These are phyloP conservation scores for Articulospora tetracladia DNA, from an alignment of 495 filamentous ascomycete species.

Conservation along the genomic window DNA sequence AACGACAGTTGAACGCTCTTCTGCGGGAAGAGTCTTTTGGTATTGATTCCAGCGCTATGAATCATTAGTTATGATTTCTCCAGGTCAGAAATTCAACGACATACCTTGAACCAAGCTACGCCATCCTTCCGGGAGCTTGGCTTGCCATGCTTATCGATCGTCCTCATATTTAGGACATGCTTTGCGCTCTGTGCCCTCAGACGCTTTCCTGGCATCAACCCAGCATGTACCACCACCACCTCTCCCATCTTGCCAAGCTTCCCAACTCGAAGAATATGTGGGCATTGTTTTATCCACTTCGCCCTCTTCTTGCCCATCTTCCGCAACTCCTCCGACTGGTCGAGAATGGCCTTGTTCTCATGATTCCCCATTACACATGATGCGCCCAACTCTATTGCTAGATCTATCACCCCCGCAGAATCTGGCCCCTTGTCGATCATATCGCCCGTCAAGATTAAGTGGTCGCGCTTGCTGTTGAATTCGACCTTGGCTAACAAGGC, in stretches of 20 bases:
- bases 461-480: slow-evolving; percentile 61
- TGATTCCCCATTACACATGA: slow-evolving; percentile 89
- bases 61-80: slow-evolving; percentile 6
- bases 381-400: slow-evolving; percentile 64
- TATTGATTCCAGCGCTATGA: slow-evolving; percentile 54
- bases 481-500: slow-evolving; percentile 62
- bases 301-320: slow-evolving; percentile 56
- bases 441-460: slow-evolving; percentile 80
- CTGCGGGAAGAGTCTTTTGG: slow-evolving; percentile 31
- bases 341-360: slow-evolving; percentile 73
- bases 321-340: slow-evolving; percentile 40
- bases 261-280: slow-evolving; percentile 71
- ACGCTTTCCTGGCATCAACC: slow-evolving; percentile 68
- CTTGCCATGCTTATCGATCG: slow-evolving; percentile 59
- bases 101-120: slow-evolving; percentile 63
- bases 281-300: slow-evolving; percentile 65
- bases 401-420: slow-evolving; percentile 70
- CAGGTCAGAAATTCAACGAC: slow-evolving; percentile 19
- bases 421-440: slow-evolving; percentile 87
- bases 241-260: slow-evolving; percentile 51
- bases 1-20: slow-evolving; percentile 48
- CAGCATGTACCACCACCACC: slow-evolving; percentile 78
- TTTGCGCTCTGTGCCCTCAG: slow-evolving; percentile 74
- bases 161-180: slow-evolving; percentile 89
- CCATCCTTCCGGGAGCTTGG: slow-evolving; percentile 56